Evolutionary conservation across 2,329 filamentous ascomycete genomes (phyloP).

Genomic region (Trichophyton verrucosum): DNA sequence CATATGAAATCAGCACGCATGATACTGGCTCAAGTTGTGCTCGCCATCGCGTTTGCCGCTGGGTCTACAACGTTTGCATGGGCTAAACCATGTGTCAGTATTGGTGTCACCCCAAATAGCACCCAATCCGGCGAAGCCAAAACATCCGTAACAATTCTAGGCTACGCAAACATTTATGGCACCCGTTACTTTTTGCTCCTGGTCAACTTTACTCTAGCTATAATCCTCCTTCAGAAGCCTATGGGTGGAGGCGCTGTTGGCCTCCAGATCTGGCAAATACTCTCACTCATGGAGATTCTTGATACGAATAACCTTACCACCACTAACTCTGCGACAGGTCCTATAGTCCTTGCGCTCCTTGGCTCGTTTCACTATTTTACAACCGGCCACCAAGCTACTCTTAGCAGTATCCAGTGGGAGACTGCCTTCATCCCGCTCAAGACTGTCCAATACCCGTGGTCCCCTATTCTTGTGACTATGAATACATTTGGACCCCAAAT

Average conservation of each 20-base stretch:
- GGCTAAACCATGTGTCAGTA: slow-evolving; percentile 70
- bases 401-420: slow-evolving; percentile 91
- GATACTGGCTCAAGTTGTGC: slow-evolving; percentile 64
- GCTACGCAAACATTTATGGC: slow-evolving; percentile 87
- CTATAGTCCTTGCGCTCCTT: slow-evolving; percentile 71
- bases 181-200: slow-evolving; percentile 78
- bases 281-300: slow-evolving; percentile 57
- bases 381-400: slow-evolving; percentile 84
- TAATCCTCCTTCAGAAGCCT: slow-evolving; percentile 77
- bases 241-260: slow-evolving; percentile 81
- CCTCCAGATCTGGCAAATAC: slow-evolving; percentile 75
- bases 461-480: slow-evolving; percentile 63
- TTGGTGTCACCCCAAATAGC: slow-evolving; percentile 44
- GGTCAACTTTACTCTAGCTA: slow-evolving; percentile 62
- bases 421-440: slow-evolving; percentile 80
- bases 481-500: slow-evolving; percentile 90
- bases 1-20: slow-evolving; percentile 62
- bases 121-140: slow-evolving; percentile 30
- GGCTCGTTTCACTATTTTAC: slow-evolving; percentile 96
- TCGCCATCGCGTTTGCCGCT: slow-evolving; percentile 69
- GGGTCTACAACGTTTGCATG: slow-evolving; percentile 77
- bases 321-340: slow-evolving; percentile 58
- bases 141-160: slow-evolving; percentile 60
- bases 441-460: slow-evolving; percentile 78
- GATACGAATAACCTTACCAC: slow-evolving; percentile 50